Evolutionary conservation across 192 early-diverging fungal genomes (phyloP).

Genomic region (Linnemannia zychae): DNA sequence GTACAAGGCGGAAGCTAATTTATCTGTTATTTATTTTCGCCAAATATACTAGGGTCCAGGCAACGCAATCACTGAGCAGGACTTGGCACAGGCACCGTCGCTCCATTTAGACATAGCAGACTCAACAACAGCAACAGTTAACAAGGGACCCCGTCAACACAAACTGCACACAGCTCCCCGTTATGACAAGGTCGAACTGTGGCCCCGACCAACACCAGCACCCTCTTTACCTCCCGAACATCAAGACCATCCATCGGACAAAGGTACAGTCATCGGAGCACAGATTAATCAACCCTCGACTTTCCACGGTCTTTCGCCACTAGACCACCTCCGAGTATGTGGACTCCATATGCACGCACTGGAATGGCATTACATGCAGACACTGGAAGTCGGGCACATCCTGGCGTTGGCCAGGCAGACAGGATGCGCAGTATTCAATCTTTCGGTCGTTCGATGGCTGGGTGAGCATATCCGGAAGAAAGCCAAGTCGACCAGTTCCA

Average conservation of each 20-base stretch:
- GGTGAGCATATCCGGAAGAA: neutral
- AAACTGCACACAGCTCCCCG: neutral
- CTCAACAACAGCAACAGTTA: neutral
- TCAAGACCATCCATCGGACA: too few relatives aligned
- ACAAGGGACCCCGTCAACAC: neutral
- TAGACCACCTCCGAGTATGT: slow-evolving; percentile 27
- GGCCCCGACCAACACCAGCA: neutral
- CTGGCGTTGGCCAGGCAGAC: slow-evolving; percentile 13
- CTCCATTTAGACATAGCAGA: too few relatives aligned
- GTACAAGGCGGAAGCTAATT: too few relatives aligned
- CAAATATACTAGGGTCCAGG: too few relatives aligned
- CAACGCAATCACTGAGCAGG: too few relatives aligned
- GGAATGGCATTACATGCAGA: slow-evolving; percentile 42
- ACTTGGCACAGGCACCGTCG: too few relatives aligned
- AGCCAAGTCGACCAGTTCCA: neutral
- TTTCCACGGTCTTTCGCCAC: neutral
- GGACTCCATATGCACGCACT: slow-evolving; percentile 55
- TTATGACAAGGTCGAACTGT: neutral
- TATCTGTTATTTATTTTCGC: too few relatives aligned
- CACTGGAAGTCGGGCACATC: neutral
- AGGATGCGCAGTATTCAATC: slow-evolving; percentile 33
- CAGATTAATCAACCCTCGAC: neutral
- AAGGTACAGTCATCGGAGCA: neutral
- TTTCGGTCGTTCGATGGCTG: slow-evolving; percentile 40
- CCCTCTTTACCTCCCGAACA: neutral